Conservation (phyloP, 257 asterid species). For the Forsythia viridissima region DNA sequence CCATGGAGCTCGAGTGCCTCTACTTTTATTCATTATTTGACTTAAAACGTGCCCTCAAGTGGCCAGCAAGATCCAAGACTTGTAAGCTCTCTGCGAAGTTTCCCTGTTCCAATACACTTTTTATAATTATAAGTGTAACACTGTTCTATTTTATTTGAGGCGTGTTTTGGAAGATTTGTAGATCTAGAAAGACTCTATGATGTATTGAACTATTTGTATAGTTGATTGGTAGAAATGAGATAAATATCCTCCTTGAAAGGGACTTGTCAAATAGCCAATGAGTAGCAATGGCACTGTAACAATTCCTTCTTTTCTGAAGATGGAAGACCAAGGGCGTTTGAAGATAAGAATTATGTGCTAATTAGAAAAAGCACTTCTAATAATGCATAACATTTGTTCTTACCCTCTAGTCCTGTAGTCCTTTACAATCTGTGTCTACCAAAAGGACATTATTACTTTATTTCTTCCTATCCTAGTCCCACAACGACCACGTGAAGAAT, state of each 20-base stretch:
- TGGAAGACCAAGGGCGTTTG: background rate
- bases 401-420: background rate
- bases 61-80: background rate
- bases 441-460: background rate
- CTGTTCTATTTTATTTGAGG: too few species aligned
- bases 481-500: background rate
- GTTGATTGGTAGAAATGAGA: background rate
- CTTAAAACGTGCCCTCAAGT: background rate
- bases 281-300: background rate
- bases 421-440: background rate
- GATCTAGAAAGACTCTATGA: too few species aligned
- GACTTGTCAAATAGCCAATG: background rate
- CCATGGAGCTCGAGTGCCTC: background rate
- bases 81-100: too few species aligned
- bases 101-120: too few species aligned
- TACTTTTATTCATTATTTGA: background rate
- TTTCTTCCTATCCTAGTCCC: background rate
- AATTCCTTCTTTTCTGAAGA: background rate
- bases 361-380: background rate
- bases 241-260: background rate
- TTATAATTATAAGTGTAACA: too few species aligned
- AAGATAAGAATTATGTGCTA: background rate
- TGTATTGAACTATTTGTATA: too few species aligned
- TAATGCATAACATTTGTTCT: background rate
- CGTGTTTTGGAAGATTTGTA: too few species aligned